These are phyloP conservation scores for Flagelloscypha sp. DNA, from an alignment of 768 basidiomycete genomes.

Conservation along the genomic window DNA sequence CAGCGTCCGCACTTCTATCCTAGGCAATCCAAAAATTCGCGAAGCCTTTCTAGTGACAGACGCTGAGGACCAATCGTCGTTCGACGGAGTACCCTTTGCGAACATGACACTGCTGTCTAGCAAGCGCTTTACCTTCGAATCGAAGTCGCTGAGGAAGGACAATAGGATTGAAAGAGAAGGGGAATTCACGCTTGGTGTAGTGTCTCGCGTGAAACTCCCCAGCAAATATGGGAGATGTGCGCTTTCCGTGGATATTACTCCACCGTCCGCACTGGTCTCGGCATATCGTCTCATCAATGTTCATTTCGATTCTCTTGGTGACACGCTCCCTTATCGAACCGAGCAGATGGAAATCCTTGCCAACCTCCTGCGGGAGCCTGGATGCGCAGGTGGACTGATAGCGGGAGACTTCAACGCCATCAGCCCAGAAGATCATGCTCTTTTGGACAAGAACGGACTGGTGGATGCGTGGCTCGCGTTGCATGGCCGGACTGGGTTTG, in stretches of 20 bases:
- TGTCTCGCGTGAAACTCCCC: slow-evolving; percentile 23
- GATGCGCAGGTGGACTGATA: slow-evolving; percentile 33
- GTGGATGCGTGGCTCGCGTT: slow-evolving; percentile 35
- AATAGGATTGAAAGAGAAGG: slow-evolving; percentile 13
- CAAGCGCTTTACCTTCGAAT: slow-evolving; percentile 20
- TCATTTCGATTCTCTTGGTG: slow-evolving; percentile 25
- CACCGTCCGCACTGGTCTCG: slow-evolving; percentile 16
- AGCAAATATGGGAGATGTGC: slow-evolving; percentile 30
- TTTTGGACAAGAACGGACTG: slow-evolving; percentile 28
- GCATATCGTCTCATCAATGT: slow-evolving; percentile 29
- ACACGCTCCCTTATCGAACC: slow-evolving; percentile 17
- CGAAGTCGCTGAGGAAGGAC: slow-evolving; percentile 14
- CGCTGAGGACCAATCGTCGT: slow-evolving; percentile 28
- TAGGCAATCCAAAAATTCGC: slow-evolving; percentile 26
- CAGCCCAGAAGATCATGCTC: slow-evolving; percentile 24
- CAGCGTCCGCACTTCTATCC: slow-evolving; percentile 22
- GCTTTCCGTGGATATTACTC: slow-evolving; percentile 27
- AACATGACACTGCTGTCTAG: slow-evolving; percentile 30
- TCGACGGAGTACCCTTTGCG: slow-evolving; percentile 24
- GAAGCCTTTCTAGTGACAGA: slow-evolving; percentile 25
- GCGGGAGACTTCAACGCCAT: slow-evolving; percentile 43
- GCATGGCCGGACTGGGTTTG: slow-evolving; percentile 18
- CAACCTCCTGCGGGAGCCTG: slow-evolving; percentile 28
- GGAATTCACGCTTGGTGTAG: slow-evolving; percentile 20
- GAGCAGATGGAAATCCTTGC: slow-evolving; percentile 26